These are phyloP conservation scores for Detonula confervacea DNA, from an alignment of 352 stramenopile species.

Conservation along the genomic window DNA sequence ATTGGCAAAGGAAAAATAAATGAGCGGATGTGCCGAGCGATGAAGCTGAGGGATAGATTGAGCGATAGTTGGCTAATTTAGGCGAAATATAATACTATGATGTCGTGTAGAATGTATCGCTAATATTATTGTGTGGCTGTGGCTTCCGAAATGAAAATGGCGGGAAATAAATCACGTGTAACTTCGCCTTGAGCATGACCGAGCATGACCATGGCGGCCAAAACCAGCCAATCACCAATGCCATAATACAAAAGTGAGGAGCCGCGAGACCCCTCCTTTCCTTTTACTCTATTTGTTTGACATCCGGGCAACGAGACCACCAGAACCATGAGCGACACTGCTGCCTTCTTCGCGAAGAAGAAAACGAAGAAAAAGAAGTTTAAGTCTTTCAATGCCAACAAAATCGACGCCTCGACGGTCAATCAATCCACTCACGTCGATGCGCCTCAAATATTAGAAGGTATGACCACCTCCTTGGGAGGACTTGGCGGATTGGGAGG, in stretches of 20 bases:
- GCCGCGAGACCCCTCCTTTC: background rate
- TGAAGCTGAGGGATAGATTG: no score
- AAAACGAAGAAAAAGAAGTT: slow-evolving; percentile 85
- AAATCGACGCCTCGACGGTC: slow-evolving; percentile 77
- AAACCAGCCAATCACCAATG: background rate
- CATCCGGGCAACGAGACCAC: background rate
- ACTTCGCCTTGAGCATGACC: no score
- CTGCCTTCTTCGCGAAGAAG: slow-evolving; percentile 85
- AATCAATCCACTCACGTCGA: slow-evolving; percentile 77
- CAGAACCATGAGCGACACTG: slow-evolving; percentile 70
- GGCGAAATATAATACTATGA: background rate
- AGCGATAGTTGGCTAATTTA: background rate
- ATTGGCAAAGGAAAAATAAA: no score
- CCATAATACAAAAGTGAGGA: background rate
- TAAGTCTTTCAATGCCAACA: slow-evolving; percentile 87
- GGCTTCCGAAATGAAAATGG: no score
- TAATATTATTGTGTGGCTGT: slow-evolving; percentile 10
- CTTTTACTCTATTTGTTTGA: no score
- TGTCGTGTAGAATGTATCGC: background rate
- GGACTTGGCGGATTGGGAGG: slow-evolving; percentile 7
- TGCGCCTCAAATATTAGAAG: slow-evolving; percentile 71
- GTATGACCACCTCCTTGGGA: slow-evolving; percentile 36
- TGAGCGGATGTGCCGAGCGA: no score
- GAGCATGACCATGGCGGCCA: background rate
- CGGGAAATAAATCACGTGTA: no score